These are phyloP conservation scores for Platismatia glauca DNA, from an alignment of 495 filamentous ascomycete species.

Conservation along the genomic window DNA sequence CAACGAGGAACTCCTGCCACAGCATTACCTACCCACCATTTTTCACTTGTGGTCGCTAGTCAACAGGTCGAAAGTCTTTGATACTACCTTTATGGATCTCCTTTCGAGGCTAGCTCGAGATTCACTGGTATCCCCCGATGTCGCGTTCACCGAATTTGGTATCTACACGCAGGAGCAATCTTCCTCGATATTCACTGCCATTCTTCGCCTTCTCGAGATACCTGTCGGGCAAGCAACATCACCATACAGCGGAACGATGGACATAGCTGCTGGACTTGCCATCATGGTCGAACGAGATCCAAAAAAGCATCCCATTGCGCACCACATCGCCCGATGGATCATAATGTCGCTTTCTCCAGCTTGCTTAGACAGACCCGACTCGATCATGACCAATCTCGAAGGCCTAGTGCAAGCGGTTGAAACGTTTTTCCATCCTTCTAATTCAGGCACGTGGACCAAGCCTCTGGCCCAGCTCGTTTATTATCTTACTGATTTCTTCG, in stretches of 20 bases:
- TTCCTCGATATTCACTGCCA: slow-evolving; percentile 83
- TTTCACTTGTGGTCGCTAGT: slow-evolving; percentile 96
- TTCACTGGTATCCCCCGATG: slow-evolving; percentile 59
- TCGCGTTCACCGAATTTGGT: slow-evolving; percentile 78
- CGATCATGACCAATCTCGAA: slow-evolving; percentile 76
- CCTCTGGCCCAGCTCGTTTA: slow-evolving; percentile 84
- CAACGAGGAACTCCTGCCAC: slow-evolving; percentile 63
- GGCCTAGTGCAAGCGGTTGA: slow-evolving; percentile 92
- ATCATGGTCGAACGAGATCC: slow-evolving; percentile 83
- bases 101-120: slow-evolving; percentile 82
- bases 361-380: slow-evolving; percentile 68
- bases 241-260: slow-evolving; percentile 73
- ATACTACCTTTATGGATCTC: slow-evolving; percentile 80
- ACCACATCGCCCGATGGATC: slow-evolving; percentile 92
- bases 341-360: slow-evolving; percentile 85
- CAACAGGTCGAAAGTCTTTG: slow-evolving; percentile 78
- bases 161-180: slow-evolving; percentile 91
- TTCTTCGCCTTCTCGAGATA: slow-evolving; percentile 84
- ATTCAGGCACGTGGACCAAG: slow-evolving; percentile 86
- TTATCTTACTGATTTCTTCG: slow-evolving; percentile 91
- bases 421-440: slow-evolving; percentile 98
- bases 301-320: slow-evolving; percentile 82
- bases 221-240: slow-evolving; percentile 94
- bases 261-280: slow-evolving; percentile 72
- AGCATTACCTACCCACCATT: slow-evolving; percentile 78